phyloP scores from a whole-genome alignment of 2,329 filamentous ascomycete species.

The Leptographium galeiforme region DNA sequence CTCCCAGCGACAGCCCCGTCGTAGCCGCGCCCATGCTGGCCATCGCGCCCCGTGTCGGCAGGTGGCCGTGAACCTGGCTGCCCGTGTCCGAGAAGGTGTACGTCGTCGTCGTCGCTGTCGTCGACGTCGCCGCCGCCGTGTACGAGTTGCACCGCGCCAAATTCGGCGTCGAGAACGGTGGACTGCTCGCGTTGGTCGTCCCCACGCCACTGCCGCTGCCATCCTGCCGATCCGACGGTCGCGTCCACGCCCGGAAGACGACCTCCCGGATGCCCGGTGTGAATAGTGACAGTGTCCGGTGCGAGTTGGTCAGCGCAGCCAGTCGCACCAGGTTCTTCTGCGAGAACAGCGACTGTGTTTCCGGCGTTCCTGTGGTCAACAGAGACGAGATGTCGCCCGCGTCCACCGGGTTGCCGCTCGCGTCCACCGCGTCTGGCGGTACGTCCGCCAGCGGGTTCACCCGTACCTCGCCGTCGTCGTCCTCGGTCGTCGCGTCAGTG shows the following conservation, averaged over 20 bases:
- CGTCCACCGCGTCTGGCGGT: slow-evolving; percentile 70
- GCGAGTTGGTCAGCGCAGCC: slow-evolving; percentile 71
- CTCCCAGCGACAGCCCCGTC: slow-evolving; percentile 49
- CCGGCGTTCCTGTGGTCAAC: slow-evolving; percentile 64
- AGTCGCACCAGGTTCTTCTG: slow-evolving; percentile 84
- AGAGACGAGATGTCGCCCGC: slow-evolving; percentile 62
- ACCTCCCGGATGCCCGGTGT: slow-evolving; percentile 83
- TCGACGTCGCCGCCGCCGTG: slow-evolving; percentile 42
- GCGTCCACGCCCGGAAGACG: slow-evolving; percentile 86
- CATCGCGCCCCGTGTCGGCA: slow-evolving; percentile 56
- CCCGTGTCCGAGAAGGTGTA: slow-evolving; percentile 64
- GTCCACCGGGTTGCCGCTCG: slow-evolving; percentile 63
- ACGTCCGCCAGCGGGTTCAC: slow-evolving; percentile 73
- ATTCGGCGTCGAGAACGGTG: slow-evolving; percentile 33
- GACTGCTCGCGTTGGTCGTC: slow-evolving; percentile 20
- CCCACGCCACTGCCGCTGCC: slow-evolving; percentile 13
- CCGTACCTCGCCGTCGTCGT: slow-evolving; percentile 43
- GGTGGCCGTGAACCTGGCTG: slow-evolving; percentile 46
- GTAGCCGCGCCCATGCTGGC: slow-evolving; percentile 47
- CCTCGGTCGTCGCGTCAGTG: slow-evolving; percentile 28
- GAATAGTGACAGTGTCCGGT: slow-evolving; percentile 80
- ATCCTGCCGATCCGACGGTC: slow-evolving; percentile 58
- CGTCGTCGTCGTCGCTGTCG: slow-evolving; percentile 46
- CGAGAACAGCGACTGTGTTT: slow-evolving; percentile 82
- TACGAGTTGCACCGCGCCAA: slow-evolving; percentile 53